These are phyloP conservation scores for Saussurea involucrata DNA, from an alignment of 129 eudicot genomes.

Conservation along the genomic window DNA sequence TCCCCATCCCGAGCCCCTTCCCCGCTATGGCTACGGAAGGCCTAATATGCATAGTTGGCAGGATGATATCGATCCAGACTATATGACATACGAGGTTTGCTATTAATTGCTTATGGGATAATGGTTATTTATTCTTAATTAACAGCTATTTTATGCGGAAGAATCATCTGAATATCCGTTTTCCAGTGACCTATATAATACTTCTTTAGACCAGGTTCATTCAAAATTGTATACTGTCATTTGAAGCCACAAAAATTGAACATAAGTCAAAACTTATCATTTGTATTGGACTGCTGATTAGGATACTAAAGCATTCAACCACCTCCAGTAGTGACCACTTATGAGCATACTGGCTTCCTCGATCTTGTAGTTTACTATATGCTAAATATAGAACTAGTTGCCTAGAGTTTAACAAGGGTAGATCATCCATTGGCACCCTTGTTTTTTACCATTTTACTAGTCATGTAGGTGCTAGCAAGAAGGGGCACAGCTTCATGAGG, in stretches of 20 bases:
- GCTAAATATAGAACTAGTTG: not conserved
- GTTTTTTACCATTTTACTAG: not conserved
- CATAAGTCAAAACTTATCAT: not conserved
- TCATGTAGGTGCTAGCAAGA: not conserved
- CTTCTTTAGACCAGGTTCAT: not conserved
- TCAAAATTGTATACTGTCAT: not conserved
- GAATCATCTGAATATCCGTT: not conserved
- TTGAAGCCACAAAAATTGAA: not conserved
- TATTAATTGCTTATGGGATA: not conserved
- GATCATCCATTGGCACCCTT: not conserved
- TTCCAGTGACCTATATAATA: not conserved
- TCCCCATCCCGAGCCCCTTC: no score
- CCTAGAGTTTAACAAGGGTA: not conserved
- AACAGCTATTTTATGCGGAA: not conserved
- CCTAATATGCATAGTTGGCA: no score
- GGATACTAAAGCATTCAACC: constrained; percentile 6
- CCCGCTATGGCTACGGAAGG: no score
- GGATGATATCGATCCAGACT: constrained; percentile 81
- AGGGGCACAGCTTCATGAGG: not conserved
- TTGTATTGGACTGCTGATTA: not conserved
- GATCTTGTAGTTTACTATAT: not conserved
- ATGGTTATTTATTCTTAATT: not conserved
- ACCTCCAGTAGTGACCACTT: not conserved
- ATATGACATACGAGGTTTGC: constrained; percentile 89
- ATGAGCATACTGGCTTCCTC: not conserved